Evolutionary conservation across 2,329 filamentous ascomycete genomes (phyloP).

Genomic region (Hyphodiscus sp.): DNA sequence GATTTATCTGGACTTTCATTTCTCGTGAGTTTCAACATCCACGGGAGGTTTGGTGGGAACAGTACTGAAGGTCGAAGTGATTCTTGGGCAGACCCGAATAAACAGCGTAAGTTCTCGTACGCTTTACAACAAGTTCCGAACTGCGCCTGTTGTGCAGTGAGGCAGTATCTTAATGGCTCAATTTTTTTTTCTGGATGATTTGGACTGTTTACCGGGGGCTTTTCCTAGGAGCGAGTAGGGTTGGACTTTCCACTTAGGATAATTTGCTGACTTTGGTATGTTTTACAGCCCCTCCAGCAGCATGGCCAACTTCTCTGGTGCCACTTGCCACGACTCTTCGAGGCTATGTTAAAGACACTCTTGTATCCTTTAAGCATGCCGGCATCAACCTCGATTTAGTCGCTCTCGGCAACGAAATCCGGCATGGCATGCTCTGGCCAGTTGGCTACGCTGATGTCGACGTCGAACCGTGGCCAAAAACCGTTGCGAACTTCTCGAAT

Average conservation of each 20-base stretch:
- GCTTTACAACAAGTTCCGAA: not conserved
- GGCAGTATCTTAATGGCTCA: not conserved
- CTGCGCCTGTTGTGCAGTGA: not conserved
- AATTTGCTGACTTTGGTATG: not conserved
- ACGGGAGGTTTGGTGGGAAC: not conserved
- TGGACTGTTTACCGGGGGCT: too few species aligned
- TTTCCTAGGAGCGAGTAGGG: too few species aligned
- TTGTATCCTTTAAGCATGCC: constrained; percentile 51
- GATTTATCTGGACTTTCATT: constrained; percentile 56
- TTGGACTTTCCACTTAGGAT: not conserved
- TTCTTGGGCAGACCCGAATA: constrained; percentile 61
- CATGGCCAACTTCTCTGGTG: constrained; percentile 54
- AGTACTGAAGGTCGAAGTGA: constrained; percentile 32
- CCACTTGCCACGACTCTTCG: constrained; percentile 55
- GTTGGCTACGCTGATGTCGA: constrained; percentile 45
- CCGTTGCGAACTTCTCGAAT: constrained; percentile 43
- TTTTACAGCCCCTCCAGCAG: constrained; percentile 43
- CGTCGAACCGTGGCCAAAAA: constrained; percentile 27
- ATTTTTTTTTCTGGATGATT: too few species aligned
- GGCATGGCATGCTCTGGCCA: constrained; percentile 59
- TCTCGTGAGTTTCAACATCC: constrained; percentile 27
- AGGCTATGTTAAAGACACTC: constrained; percentile 58
- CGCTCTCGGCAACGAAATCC: constrained; percentile 70
- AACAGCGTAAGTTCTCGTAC: constrained; percentile 42
- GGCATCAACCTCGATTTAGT: constrained; percentile 55